Percentiles rank a stretch among this genome's conserved stretches.
phyloP scores from a whole-genome alignment of 352 stramenopile genomes.

The Phytophthora melonis region DNA sequence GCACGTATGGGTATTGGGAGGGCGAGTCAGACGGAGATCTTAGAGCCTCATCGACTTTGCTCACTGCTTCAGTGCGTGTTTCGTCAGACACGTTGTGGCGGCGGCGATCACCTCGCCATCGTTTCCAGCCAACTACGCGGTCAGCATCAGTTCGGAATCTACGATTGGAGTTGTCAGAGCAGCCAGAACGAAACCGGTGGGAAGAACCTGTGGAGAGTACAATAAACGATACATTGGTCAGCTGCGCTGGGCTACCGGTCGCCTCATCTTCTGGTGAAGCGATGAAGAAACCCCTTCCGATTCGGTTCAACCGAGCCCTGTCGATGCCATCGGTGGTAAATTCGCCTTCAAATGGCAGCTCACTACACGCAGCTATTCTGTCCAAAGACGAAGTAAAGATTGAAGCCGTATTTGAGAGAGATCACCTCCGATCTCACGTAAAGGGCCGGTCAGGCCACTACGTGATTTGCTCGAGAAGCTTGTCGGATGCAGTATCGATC shows the following conservation, averaged over 20 bases:
- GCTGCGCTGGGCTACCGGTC: background rate
- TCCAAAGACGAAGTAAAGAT: conserved; percentile 31
- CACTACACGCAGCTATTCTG: conserved; percentile 29
- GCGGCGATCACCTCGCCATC: conserved; percentile 41
- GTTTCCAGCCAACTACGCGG: conserved; percentile 35
- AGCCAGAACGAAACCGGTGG: conserved; percentile 4
- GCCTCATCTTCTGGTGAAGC: background rate
- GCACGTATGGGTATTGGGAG: conserved; percentile 61
- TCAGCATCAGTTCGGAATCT: conserved; percentile 38
- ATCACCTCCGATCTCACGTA: conserved; percentile 38
- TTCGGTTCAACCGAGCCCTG: conserved; percentile 16
- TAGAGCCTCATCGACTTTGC: conserved; percentile 21
- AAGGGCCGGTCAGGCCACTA: conserved; percentile 39
- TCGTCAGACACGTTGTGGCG: conserved; percentile 54
- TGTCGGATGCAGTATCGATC: conserved; percentile 35
- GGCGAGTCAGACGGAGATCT: conserved; percentile 19
- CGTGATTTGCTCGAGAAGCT: conserved; percentile 43
- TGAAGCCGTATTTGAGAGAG: conserved; percentile 34
- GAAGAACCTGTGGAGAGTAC: conserved; percentile 13
- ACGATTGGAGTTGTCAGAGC: conserved; percentile 26
- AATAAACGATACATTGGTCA: conserved; percentile 5
- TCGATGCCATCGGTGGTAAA: conserved; percentile 20
- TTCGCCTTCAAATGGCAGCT: conserved; percentile 13
- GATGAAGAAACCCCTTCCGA: conserved; percentile 2
- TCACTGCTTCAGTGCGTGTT: conserved; percentile 42